Base-by-base conservation (phyloP, 495 filamentous ascomycete genomes). In the Mytilinidion resinicola region DNA sequence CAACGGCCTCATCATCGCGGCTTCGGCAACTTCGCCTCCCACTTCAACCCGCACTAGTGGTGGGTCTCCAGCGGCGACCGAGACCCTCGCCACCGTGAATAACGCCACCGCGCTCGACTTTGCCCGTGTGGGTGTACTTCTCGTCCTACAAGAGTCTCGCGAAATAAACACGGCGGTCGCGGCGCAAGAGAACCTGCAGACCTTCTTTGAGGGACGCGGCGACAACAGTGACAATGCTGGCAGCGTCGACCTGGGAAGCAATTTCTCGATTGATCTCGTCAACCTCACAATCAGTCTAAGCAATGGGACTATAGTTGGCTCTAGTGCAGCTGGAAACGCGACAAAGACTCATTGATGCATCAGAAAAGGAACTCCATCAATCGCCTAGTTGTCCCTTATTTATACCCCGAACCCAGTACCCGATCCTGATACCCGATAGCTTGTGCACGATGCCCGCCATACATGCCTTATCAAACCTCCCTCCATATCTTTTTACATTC, bases 91-190 rank as follows among this genome's bases (percentile, higher is more conserved):
- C 9, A 48, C 62, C 3, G 60, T 59, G 10, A 57, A 70, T 58
- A 64, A 71, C 60, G 46, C 82, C 14, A 75, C 81, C 20, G 73
- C 77, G 2, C 68, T 86, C 1, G 85, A 89, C 67, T 89, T 90
- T 72, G 81, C 85, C 4, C 79, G 86, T 7, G 74, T 85, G 9
- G 77, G 75, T 0, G 78, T 90, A 6, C 71, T 90, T 43, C 85
- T 73, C 59, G 70, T 88, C 36, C 73, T 88, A 8, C 84, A 87
- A 53, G 71, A 81, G 53, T 73, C 78, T 25, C 68, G 66, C 0
- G 47, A 61, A 43, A 62, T 88, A 0, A 61, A 68, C 15, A 69
- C 67, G 33, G 86, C 86, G 7, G 77, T 80, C 35, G 68, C 62
- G 10, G 85, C 84, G 34, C 85, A 88, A 65, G 67, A 62, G 12